These are phyloP conservation scores for Sisymbrium irio DNA, from an alignment of 345 rosid species.

Conservation along the genomic window DNA sequence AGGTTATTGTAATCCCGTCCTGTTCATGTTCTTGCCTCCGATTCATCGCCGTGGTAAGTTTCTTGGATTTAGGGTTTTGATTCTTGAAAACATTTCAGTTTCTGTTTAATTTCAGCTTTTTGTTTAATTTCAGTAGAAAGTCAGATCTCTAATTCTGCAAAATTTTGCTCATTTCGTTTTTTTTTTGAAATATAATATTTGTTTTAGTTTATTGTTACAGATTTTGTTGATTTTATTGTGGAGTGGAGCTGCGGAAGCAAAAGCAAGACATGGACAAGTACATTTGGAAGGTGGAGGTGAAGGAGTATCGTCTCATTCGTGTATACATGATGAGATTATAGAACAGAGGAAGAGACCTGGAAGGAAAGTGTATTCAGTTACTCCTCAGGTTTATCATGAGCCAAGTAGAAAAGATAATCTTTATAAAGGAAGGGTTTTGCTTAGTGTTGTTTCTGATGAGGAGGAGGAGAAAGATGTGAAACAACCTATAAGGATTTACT, in stretches of 20 bases:
- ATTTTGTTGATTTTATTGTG: conserved; percentile 55
- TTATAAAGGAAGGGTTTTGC: conserved; percentile 74
- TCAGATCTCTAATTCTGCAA: conserved; percentile 31
- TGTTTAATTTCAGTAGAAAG: no score
- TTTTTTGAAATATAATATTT: neutral
- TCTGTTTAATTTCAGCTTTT: no score
- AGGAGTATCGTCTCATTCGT: conserved; percentile 67
- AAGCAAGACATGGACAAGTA: conserved; percentile 34
- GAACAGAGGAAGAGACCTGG: conserved; percentile 88
- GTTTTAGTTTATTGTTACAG: conserved; percentile 39
- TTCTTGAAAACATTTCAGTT: no score
- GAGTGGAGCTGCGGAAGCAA: conserved; percentile 44
- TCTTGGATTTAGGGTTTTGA: no score
- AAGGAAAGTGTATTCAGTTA: conserved; percentile 71
- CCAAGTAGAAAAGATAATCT: conserved; percentile 44
- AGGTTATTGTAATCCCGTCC: conserved; percentile 42
- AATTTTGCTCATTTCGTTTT: conserved; percentile 8
- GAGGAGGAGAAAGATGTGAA: conserved; percentile 50
- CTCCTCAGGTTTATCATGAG: conserved; percentile 82
- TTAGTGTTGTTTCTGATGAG: conserved; percentile 42
- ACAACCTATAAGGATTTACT: conserved; percentile 88
- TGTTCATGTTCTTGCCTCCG: no score
- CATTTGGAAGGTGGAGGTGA: conserved; percentile 47
- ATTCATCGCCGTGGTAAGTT: no score
- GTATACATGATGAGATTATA: conserved; percentile 92